These are phyloP conservation scores for Botrytis byssoidea DNA, from an alignment of 2,329 filamentous ascomycete species.

Conservation along the genomic window DNA sequence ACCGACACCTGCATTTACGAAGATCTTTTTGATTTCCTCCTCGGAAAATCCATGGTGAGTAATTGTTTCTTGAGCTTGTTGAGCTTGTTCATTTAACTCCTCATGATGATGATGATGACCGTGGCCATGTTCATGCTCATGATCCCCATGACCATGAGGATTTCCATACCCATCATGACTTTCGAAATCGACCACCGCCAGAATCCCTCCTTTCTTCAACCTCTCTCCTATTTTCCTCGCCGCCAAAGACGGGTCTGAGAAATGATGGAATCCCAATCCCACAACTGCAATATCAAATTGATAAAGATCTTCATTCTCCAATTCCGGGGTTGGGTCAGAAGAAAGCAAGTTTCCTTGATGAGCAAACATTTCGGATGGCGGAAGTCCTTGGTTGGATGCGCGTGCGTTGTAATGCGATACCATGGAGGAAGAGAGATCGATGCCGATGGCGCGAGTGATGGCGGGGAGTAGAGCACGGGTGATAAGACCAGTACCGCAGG, in stretches of 20 bases:
- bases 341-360: constrained; percentile 56
- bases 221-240: constrained; percentile 59
- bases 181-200: constrained; percentile 68
- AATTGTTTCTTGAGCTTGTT: constrained; percentile 52
- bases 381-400: constrained; percentile 54
- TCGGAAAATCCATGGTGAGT: constrained; percentile 65
- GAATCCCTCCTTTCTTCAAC: constrained; percentile 62
- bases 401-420: constrained; percentile 63
- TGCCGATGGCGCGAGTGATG: constrained; percentile 61
- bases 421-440: constrained; percentile 73
- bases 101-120: constrained; percentile 21
- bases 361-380: constrained; percentile 53
- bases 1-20: constrained; percentile 59
- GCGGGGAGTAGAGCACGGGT: constrained; percentile 53
- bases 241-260: constrained; percentile 61
- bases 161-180: constrained; percentile 45
- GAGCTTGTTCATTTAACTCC: constrained; percentile 13
- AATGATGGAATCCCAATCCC: constrained; percentile 65
- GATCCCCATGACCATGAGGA: constrained; percentile 22
- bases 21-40: constrained; percentile 58
- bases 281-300: constrained; percentile 68
- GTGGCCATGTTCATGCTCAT: constrained; percentile 31
- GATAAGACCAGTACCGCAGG: constrained; percentile 66
- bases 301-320: constrained; percentile 50
- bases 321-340: neutral